Base-by-base conservation (phyloP, 208 protist species). In the Acanthamoeba quina region DNA sequence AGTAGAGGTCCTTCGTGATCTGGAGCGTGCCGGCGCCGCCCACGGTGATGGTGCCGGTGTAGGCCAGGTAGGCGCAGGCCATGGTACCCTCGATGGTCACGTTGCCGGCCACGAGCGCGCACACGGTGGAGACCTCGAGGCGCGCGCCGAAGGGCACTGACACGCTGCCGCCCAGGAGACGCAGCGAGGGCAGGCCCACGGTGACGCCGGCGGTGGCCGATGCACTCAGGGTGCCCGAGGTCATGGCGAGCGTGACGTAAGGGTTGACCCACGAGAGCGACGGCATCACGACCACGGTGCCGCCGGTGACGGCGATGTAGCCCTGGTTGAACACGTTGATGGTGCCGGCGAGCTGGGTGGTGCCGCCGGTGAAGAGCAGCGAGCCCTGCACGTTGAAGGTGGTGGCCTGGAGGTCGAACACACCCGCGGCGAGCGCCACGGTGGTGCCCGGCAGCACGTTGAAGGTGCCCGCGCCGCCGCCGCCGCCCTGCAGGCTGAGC, bases 21-120 rank as follows among this genome's bases (percentile, higher is more conserved):
- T 70, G 60, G 44, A 92, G 86, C 41, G 86, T 92, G 52, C 86
- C 86, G 19, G 64, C 68, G 60, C 86, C 86, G 29, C 7, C 15
- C 10, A 92, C 86, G 19, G 29, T 24, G 41, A 76, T 58, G 47
- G 62, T 78, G 68, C 68, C 86, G 13, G 86, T 78, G 60, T 70
- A 56, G 37, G 68, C 68, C 62, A 92, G 86, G 68, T 92, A 92
- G 41, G 60, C 56, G 41, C 86, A 92, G 47, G 47, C 49, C 86
- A 92, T 92, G 9, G 86, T 92, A 62, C 86, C 86, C 31, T 92
- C 62, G 37, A 92, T 41, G 68, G 86, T 92, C 31, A 92, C 68
- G 62, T 47, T 92, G 60, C 86, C 86, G 60, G 60, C 5, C 15
- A 76, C 60, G 19, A 92, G 86, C 26, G 60, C 68, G 68, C 86